Base-by-base conservation (phyloP, 164 flowering plant genomes). In the Dillenia turbinata region DNA sequence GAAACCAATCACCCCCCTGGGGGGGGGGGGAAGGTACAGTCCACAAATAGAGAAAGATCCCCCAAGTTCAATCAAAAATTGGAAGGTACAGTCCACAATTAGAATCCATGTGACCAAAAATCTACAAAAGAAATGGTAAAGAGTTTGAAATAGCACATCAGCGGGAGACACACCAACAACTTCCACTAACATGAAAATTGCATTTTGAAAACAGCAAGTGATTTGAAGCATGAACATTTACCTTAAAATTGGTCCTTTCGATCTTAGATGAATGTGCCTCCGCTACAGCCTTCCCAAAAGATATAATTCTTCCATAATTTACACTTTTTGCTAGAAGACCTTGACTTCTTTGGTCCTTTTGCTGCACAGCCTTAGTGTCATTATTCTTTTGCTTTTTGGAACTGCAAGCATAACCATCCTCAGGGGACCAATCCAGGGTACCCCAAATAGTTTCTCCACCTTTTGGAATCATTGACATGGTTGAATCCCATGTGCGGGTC, bases 401-500 rank as follows among this genome's bases (percentile, higher is more conserved):
- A 63, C 52, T 59, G 47, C 82, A 78, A 50, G 45, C 54, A 68
- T 70, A 75, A 51, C 84, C 80, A 73, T 87, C 90, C 67, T 95
- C 99, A 7, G 99, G 99, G 19, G 97, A 81, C 97, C 97, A 90
- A 56, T 93, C 92, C 52, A 90, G 83, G 68, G 77, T 89, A 59
- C 98, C 98, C 98, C 98, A 93, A 49, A 93, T 87, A n/a, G 87
- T 83, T 61, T 90, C 90, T 58, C 98, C 98, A 24, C 98, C 98
- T 76, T 78, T 93, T 19, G 96, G 98, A 63, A 93, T 76, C 98
- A 93, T 93, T 48, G 98, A 93, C 98, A 90, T 85, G 49, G 98
- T 90, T 57, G 98, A 81, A 77, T 93, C 98, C 97, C 97, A 93
- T 40, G 97, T 85, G 16, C 98, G 92, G 6, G 84, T 85, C 96